phyloP scores from a whole-genome alignment of 208 protist species.

The Zelonia costaricensis region DNA sequence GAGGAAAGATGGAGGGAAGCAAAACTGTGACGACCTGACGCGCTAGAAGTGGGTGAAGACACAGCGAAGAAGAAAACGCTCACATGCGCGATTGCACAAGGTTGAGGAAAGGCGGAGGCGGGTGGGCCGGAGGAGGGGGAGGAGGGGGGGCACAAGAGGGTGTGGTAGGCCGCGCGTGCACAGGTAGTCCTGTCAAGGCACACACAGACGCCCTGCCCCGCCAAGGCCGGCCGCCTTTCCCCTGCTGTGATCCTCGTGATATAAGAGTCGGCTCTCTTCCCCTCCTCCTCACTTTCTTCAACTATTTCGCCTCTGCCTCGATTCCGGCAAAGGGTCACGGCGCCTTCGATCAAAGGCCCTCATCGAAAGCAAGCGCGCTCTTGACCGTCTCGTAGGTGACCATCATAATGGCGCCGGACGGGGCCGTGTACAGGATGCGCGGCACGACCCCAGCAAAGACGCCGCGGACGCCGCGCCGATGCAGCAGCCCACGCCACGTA shows the following conservation, averaged over 20 bases:
- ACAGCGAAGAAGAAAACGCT: not conserved
- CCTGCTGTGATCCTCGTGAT: no score
- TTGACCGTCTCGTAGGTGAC: conserved; percentile 93
- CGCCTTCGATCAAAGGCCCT: conserved; percentile 7
- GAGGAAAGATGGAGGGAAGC: not conserved
- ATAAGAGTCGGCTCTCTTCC: no score
- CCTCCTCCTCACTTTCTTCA: no score
- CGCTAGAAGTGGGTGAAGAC: not conserved
- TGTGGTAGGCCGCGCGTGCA: no score
- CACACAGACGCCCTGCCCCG: no score
- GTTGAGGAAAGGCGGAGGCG: no score
- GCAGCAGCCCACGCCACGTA: conserved; percentile 33
- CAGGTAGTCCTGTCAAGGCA: no score
- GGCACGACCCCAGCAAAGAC: conserved; percentile 82
- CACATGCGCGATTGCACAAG: no score
- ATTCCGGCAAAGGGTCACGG: not conserved
- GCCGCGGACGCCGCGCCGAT: conserved; percentile 40
- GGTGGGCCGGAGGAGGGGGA: no score
- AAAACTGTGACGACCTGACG: not conserved
- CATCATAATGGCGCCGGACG: conserved; percentile 93
- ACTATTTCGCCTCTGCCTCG: no score
- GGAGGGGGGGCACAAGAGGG: no score
- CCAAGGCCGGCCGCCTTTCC: no score
- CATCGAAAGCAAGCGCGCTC: conserved; percentile 23
- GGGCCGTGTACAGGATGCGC: conserved; percentile 87